Conservation (phyloP, 352 stramenopile genomes). For the Pythium volutum region DNA sequence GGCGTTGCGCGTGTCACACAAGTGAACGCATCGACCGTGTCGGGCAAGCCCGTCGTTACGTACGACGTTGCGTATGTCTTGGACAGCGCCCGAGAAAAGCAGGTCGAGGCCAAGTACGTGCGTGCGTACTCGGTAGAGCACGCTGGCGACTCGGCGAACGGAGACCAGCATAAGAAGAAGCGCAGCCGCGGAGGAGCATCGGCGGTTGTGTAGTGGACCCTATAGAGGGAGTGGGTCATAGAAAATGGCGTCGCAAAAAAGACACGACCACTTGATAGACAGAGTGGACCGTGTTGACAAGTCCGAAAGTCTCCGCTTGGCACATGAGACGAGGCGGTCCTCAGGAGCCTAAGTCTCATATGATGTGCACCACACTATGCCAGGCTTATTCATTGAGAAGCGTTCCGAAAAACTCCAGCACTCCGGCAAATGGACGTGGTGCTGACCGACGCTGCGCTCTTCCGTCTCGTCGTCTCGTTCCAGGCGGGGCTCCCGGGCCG, state of each 20-base stretch:
- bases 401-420: no score
- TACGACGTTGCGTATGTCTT: constrained; percentile 76
- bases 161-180: constrained; percentile 16
- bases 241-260: no score
- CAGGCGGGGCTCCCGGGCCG: constrained; percentile 15
- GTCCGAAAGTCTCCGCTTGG: no score
- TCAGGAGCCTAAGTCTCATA: no score
- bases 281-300: no score
- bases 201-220: no score
- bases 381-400: neutral
- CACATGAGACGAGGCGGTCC: no score
- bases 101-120: constrained; percentile 52
- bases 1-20: constrained; percentile 57
- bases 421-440: constrained; percentile 7
- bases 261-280: no score
- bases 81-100: constrained; percentile 51
- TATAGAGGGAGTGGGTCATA: no score
- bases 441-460: constrained; percentile 13
- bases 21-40: no score
- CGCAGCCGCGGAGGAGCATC: neutral
- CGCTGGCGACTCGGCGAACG: neutral
- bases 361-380: neutral
- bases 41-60: constrained; percentile 23
- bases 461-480: constrained; percentile 16
- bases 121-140: constrained; percentile 26